Conservation (phyloP, 1,284 basidiomycete genomes). For the Agroathelia rolfsii region DNA sequence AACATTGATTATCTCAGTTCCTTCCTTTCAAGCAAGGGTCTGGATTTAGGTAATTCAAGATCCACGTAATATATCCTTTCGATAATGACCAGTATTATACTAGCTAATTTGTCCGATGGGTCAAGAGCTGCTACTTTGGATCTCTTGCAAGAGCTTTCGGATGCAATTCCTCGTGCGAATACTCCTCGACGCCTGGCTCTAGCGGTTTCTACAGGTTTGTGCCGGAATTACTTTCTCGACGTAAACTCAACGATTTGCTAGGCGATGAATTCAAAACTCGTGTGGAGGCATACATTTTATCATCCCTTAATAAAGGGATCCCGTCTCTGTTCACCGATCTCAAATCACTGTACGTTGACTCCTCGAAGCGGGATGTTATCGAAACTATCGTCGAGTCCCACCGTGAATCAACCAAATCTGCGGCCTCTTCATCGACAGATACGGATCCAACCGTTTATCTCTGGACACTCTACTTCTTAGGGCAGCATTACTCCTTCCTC, state of each 20-base stretch:
- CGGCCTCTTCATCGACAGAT: slow-evolving; percentile 20
- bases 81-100: slow-evolving; percentile 5
- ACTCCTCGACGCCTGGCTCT: slow-evolving; percentile 70
- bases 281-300: slow-evolving; percentile 61
- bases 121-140: slow-evolving; percentile 29
- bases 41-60: slow-evolving; percentile 48
- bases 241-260: slow-evolving; percentile 14
- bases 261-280: slow-evolving; percentile 61
- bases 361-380: slow-evolving; percentile 57
- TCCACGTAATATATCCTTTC: background rate
- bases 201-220: slow-evolving; percentile 46
- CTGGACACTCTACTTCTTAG: slow-evolving; percentile 93
- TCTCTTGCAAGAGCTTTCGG: slow-evolving; percentile 49
- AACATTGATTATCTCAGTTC: slow-evolving; percentile 74
- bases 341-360: slow-evolving; percentile 72
- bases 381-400: slow-evolving; percentile 64
- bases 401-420: slow-evolving; percentile 19
- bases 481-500: slow-evolving; percentile 80
- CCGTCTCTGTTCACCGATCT: slow-evolving; percentile 93
- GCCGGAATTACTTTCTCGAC: slow-evolving; percentile 5
- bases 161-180: slow-evolving; percentile 58
- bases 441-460: slow-evolving; percentile 72
- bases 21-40: slow-evolving; percentile 57
- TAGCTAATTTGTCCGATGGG: slow-evolving; percentile 5
- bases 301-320: slow-evolving; percentile 75